Evolutionary conservation across 2,329 filamentous ascomycete species (phyloP).

Genomic region (Aspergillus eucalypticola): DNA sequence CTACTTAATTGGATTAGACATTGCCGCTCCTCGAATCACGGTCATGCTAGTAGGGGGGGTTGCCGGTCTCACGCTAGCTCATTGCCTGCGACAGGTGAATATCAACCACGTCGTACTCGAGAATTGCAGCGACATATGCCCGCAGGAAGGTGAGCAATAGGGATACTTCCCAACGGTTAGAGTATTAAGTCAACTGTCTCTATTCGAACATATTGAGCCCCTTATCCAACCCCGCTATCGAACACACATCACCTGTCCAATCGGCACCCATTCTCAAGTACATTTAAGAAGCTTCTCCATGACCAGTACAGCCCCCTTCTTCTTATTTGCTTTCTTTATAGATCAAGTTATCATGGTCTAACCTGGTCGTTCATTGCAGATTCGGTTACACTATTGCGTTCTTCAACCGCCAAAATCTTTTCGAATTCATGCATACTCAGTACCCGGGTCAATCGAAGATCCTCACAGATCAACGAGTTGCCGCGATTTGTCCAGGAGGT

Average conservation of each 20-base stretch:
- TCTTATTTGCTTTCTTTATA: too few relatives aligned
- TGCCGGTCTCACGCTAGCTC: conserved; percentile 50
- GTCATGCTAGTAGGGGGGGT: conserved; percentile 51
- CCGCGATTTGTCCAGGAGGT: background rate
- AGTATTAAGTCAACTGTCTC: conserved; percentile 54
- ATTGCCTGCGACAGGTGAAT: conserved; percentile 45
- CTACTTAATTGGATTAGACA: background rate
- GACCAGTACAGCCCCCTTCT: background rate
- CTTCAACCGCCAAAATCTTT: conserved; percentile 12
- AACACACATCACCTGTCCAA: background rate
- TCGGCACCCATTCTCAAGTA: background rate
- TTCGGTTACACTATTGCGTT: conserved; percentile 15
- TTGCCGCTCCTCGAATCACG: background rate
- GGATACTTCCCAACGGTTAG: conserved; percentile 47
- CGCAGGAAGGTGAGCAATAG: conserved; percentile 52
- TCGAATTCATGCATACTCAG: conserved; percentile 9
- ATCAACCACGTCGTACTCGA: conserved; percentile 56
- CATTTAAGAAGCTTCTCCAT: background rate
- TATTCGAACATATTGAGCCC: conserved; percentile 33
- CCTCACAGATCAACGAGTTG: background rate
- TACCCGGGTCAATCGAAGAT: conserved; percentile 1
- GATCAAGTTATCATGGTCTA: too few relatives aligned
- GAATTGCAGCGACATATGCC: conserved; percentile 32
- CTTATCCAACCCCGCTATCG: conserved; percentile 22
- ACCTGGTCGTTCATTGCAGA: background rate